phyloP scores from a whole-genome alignment of 2,329 filamentous ascomycete genomes.

The Botryotinia narcissicola region DNA sequence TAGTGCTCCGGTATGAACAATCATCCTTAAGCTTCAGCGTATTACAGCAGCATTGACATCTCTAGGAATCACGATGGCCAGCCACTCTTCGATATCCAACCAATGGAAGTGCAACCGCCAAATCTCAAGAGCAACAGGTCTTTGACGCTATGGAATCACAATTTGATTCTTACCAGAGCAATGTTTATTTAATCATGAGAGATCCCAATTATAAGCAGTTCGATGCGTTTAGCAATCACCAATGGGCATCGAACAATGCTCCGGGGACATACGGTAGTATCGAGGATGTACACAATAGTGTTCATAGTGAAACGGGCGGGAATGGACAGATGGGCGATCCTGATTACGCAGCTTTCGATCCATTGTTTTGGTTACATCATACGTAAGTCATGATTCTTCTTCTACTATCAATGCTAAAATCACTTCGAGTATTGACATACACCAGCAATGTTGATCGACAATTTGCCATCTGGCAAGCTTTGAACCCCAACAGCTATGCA shows the following conservation, averaged over 20 bases:
- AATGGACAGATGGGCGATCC: slow-evolving; percentile 67
- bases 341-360: slow-evolving; percentile 74
- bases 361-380: slow-evolving; percentile 47
- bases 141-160: slow-evolving; percentile 29
- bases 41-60: not conserved
- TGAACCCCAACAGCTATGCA: slow-evolving; percentile 69
- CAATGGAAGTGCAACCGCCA: slow-evolving; percentile 24
- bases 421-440: not conserved
- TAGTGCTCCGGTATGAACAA: slow-evolving; percentile 20
- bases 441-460: slow-evolving; percentile 66
- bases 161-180: slow-evolving; percentile 29
- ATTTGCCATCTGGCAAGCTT: slow-evolving; percentile 72
- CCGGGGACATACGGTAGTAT: slow-evolving; percentile 39
- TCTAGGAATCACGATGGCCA: slow-evolving; percentile 28
- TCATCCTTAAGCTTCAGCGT: not conserved
- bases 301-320: slow-evolving; percentile 56
- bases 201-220: slow-evolving; percentile 62
- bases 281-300: slow-evolving; percentile 61
- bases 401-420: not conserved
- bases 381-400: slow-evolving; percentile 21
- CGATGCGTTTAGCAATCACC: slow-evolving; percentile 67
- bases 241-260: slow-evolving; percentile 45
- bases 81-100: slow-evolving; percentile 32
- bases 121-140: slow-evolving; percentile 29
- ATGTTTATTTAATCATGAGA: slow-evolving; percentile 31